Base-by-base conservation (phyloP, 2,329 filamentous ascomycete genomes). In the Mariannaea sp. region DNA sequence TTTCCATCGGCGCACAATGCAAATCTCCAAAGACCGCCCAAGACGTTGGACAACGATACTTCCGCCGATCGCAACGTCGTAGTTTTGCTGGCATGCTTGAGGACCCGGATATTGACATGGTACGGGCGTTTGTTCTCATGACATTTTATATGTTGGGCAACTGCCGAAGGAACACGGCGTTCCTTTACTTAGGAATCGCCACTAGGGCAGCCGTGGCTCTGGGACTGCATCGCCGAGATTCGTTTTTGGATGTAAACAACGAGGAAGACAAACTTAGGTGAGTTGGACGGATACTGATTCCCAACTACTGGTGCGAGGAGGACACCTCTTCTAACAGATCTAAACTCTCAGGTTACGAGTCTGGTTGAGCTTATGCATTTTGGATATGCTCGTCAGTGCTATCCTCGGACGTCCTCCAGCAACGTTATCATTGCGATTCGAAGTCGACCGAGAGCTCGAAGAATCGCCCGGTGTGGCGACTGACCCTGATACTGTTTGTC, bases 131-230 rank as follows among this genome's bases (percentile, higher is more conserved):
- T 20, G 45, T 66, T 3, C 59, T 90, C 70, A 89, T 91, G 73
- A 89, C 84, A 7, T 87, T 87, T 13, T 90, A 87, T 77, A 86
- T 90, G 73, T 81, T 88, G 27, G 83, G 82, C 27, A 65, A 72
- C 33, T 76, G 82, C 56, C 73, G 81, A 57, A 86, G 84, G 58
- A 85, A 91, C 73, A 76, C 82, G 0, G 83, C 83, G 0, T 86
- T 84, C 47, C 84, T 86, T 80, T 86, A 86, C 49, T 66, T 86
- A 2, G 83, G 83, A 0, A 77, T 86, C 7, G 83, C 83, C 1
- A 74, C 79, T 0, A 77, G 81, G 47, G 80, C 82, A 1, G 82
- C 83, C 0, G 77, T 80, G 3, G 80, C 81, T 0, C 61, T 86
- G 0, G 84, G 83, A 0, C 61, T 86, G 6, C 81, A 85, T 45